These are phyloP conservation scores for Silybum marianum DNA, from an alignment of 129 eudicot species.

Conservation along the genomic window DNA sequence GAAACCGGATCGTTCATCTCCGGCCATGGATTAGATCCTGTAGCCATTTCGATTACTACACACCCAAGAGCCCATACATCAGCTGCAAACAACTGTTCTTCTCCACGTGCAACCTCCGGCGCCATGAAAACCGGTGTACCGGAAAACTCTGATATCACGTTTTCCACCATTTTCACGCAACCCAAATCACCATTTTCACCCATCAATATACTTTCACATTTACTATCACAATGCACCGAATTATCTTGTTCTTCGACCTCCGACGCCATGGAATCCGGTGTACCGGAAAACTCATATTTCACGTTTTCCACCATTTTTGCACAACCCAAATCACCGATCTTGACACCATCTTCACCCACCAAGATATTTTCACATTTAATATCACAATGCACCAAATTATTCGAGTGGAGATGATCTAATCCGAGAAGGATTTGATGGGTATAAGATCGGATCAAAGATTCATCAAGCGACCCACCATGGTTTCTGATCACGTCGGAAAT, in stretches of 20 bases:
- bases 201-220: conserved; percentile 56
- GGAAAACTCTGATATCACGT: conserved; percentile 18
- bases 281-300: conserved; percentile 21
- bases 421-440: conserved; percentile 56
- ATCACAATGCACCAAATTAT: conserved; percentile 73
- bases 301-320: conserved; percentile 26
- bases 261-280: conserved; percentile 38
- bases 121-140: conserved; percentile 45
- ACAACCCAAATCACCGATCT: conserved; percentile 60
- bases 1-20: conserved; percentile 29
- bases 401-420: conserved; percentile 57
- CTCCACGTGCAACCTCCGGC: conserved; percentile 43
- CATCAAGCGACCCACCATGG: conserved; percentile 52
- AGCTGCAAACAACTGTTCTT: conserved; percentile 29
- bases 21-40: conserved; percentile 36
- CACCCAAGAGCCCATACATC: conserved; percentile 43
- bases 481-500: conserved; percentile 54
- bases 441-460: conserved; percentile 46
- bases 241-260: conserved; percentile 40
- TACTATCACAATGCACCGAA: conserved; percentile 75
- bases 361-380: conserved; percentile 67
- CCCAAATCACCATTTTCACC: conserved; percentile 56
- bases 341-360: conserved; percentile 48
- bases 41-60: conserved; percentile 33
- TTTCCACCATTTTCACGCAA: conserved; percentile 24